Base-by-base conservation (phyloP, 495 filamentous ascomycete species). In the Cladorrhinum samala region DNA sequence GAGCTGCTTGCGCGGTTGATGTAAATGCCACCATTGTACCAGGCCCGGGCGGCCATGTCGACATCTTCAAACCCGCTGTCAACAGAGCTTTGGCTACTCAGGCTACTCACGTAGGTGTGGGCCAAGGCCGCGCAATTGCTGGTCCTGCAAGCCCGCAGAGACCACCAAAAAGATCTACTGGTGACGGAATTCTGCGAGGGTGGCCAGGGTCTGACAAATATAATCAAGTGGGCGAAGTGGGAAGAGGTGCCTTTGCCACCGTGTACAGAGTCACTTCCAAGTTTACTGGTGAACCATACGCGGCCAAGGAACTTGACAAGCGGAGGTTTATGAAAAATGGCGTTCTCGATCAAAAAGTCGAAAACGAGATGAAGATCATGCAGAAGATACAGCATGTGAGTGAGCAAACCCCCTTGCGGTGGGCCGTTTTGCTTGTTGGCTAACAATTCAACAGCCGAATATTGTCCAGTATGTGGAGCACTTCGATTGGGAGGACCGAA, bases 341-440 rank as follows among this genome's bases (percentile, higher is more conserved):
- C 37, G 78, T 86, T 18, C 69, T 90, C 23, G 88, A 91, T 61
- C 82, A 86, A 58, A 92, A 91, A 64, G 83, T 97, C 2, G 86
- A 94, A 57, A 95, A 92, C 57, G 93, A 98, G 68, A 91, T 97
- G 82, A 85, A 82, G 38, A 96, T 98, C 53, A 95, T 98, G 84
- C 80, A 85, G 59, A 78, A 72, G 27, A 72, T 97, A 19, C 73
- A 82, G 47, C 93, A 98, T 72, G 89, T 92, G 72, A 80, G 86
- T 71, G n/a, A n/a, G n/a, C n/a, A n/a, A n/a, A n/a, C n/a, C n/a
- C n/a, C n/a, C n/a, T n/a, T n/a, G n/a, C n/a, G n/a, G n/a, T n/a
- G n/a, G n/a, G n/a, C n/a, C n/a, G n/a, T n/a, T n/a, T n/a, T n/a
- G n/a, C n/a, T n/a, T n/a, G n/a, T n/a, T n/a, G n/a, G n/a, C n/a